phyloP scores from a whole-genome alignment of 352 stramenopile species.

The Phytophthora pinifolia region DNA sequence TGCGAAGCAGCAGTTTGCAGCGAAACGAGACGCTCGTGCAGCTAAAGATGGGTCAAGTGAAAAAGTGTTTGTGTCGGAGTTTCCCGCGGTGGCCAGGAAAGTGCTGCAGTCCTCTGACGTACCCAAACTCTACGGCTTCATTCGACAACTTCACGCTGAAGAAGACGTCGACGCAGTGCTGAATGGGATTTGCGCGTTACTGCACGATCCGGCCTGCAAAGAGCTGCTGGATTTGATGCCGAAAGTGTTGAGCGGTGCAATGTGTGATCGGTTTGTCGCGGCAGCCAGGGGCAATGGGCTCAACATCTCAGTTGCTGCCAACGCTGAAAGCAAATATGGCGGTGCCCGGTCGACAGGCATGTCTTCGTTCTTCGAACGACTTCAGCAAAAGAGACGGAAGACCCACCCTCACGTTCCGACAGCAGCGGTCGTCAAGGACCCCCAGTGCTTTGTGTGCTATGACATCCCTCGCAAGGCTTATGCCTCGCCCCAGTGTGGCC shows the following conservation, averaged over 20 bases:
- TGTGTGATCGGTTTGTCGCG: constrained; percentile 50
- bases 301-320: constrained; percentile 17
- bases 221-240: constrained; percentile 68
- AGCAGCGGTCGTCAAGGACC: constrained; percentile 65
- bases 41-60: constrained; percentile 6
- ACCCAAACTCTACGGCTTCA: constrained; percentile 53
- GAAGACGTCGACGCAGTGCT: constrained; percentile 47
- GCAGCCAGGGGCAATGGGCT: constrained; percentile 41
- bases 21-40: constrained; percentile 8
- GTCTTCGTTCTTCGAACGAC: constrained; percentile 62
- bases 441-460: constrained; percentile 86
- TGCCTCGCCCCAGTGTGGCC: constrained; percentile 67
- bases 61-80: constrained; percentile 33
- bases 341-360: constrained; percentile 16
- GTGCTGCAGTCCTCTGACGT: constrained; percentile 54
- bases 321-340: constrained; percentile 4
- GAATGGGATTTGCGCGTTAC: constrained; percentile 49
- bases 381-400: constrained; percentile 67
- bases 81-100: constrained; percentile 54
- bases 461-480: constrained; percentile 78
- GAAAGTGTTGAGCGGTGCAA: constrained; percentile 51
- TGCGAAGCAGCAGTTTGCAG: constrained; percentile 36
- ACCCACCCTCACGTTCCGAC: constrained; percentile 39
- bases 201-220: constrained; percentile 39
- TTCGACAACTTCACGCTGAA: constrained; percentile 50